Evolutionary conservation across 805 yeast species (phyloP), one percentile per base, ranked within the genome.

Genomic region (Zygosaccharomyces siamensis): DNA sequence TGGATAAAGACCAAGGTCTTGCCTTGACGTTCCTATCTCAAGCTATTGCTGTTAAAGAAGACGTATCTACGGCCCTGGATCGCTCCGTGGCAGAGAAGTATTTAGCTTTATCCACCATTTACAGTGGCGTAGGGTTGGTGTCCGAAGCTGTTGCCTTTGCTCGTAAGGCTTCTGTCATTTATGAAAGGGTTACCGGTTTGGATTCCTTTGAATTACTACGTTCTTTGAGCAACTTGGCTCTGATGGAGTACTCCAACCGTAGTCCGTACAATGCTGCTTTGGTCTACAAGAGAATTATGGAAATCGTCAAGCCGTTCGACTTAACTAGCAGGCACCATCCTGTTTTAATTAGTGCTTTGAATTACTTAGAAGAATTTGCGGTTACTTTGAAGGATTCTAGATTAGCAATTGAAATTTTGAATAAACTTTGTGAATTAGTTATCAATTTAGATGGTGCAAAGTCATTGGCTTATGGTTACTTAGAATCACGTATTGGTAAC

Each of bases 11-110:
- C 28, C 75, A 73, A 51, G 79, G 78, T 6, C 71, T 79, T 24
- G 95, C 90, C 8, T 62, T 83, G 49, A 74, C 78, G 30, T 74
- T 86, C 46, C 69, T 90, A 56, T 68, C 75, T 27, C 96, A 92
- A 65, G 75, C 93, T 26, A 70, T 87, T 31, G 70, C 84, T 7
- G 74, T 89, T 47, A 80, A 80, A 54, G 96, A 89, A 64, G 96
- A 89, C 62, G 80, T 88, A 27, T 86, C 86, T 58, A 97, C 98
- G 27, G 64, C 75, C 24, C 76, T 92, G 27, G 93, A 90, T 60
- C 77, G 84, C 7, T 89, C 84, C 57, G 86, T 90, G 26, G 89
- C 92, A 11, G 78, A 78, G 45, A 81, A 82, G 31, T 84, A 84
- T 61, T 70, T 81, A 37, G 72, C 79, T 7, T 72, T 89, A 41